These are phyloP conservation scores for Smithsoniella earleae DNA, from an alignment of 163 green algal species.

Conservation along the genomic window DNA sequence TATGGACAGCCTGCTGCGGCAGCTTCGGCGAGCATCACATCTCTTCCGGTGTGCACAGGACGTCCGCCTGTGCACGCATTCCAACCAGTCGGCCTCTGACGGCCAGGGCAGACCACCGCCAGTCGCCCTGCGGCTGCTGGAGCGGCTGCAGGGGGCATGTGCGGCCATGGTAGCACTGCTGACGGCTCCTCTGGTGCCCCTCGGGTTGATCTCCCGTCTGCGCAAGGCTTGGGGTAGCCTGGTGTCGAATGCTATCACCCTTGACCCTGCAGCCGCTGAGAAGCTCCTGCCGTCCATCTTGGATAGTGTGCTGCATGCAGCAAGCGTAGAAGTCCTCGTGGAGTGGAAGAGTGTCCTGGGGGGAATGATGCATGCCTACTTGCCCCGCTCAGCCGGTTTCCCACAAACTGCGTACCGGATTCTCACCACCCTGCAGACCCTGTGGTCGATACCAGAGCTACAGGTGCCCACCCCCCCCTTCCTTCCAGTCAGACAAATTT, in stretches of 20 bases:
- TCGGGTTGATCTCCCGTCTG: not conserved
- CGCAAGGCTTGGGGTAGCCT: not conserved
- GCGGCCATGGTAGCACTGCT: not conserved
- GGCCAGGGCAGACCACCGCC: too few relatives aligned
- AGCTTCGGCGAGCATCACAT: too few relatives aligned
- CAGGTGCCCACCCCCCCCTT: too few relatives aligned
- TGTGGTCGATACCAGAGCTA: conserved; percentile 1
- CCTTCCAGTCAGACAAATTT: too few relatives aligned
- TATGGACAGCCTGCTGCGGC: too few relatives aligned
- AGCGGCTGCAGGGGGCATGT: not conserved
- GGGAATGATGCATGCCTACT: not conserved
- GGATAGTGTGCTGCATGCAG: not conserved
- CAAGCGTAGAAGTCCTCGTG: not conserved
- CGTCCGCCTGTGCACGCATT: too few relatives aligned
- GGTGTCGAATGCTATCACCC: not conserved
- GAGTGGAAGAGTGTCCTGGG: conserved; percentile 4
- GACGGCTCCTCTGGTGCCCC: not conserved
- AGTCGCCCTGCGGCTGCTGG: not conserved
- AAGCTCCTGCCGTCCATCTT: not conserved
- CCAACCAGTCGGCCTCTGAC: too few relatives aligned
- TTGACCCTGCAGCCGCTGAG: not conserved
- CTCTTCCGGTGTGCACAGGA: too few relatives aligned
- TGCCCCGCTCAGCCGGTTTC: not conserved
- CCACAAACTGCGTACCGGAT: not conserved
- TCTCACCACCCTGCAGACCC: not conserved